phyloP scores from a whole-genome alignment of 2,329 filamentous ascomycete species.

The Zymoseptoria tritici region DNA sequence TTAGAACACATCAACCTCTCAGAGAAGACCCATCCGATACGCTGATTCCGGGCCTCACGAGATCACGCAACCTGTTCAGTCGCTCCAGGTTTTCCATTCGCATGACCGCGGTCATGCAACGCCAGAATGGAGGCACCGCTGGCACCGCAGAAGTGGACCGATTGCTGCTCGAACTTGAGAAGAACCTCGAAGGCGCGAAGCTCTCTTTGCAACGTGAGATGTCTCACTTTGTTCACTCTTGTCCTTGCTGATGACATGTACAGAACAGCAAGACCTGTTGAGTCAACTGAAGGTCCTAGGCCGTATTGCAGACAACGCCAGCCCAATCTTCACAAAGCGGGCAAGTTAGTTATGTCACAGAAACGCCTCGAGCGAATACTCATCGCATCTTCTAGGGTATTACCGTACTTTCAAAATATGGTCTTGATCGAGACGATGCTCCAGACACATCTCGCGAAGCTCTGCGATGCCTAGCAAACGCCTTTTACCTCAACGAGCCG shows the following conservation, averaged over 20 bases:
- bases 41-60: too few species aligned
- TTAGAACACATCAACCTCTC: neutral
- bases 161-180: conserved; percentile 23
- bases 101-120: conserved; percentile 31
- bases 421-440: conserved; percentile 58
- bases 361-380: conserved; percentile 12
- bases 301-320: conserved; percentile 62
- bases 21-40: neutral
- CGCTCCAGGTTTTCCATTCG: neutral
- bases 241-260: conserved; percentile 5
- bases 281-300: conserved; percentile 69
- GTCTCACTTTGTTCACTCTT: neutral
- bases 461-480: conserved; percentile 77
- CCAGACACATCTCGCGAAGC: conserved; percentile 60
- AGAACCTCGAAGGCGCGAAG: conserved; percentile 21
- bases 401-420: conserved; percentile 61
- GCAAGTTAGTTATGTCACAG: conserved; percentile 40
- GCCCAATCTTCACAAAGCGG: conserved; percentile 75
- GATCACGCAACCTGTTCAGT: too few species aligned
- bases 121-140: conserved; percentile 2
- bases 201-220: conserved; percentile 22
- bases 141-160: conserved; percentile 23
- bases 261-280: conserved; percentile 55
- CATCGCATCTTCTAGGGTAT: conserved; percentile 54
- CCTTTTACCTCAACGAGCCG: conserved; percentile 61